These are phyloP conservation scores for Auxenochlorella pyrenoidosa DNA, from an alignment of 139 green algal genomes.

Conservation along the genomic window DNA sequence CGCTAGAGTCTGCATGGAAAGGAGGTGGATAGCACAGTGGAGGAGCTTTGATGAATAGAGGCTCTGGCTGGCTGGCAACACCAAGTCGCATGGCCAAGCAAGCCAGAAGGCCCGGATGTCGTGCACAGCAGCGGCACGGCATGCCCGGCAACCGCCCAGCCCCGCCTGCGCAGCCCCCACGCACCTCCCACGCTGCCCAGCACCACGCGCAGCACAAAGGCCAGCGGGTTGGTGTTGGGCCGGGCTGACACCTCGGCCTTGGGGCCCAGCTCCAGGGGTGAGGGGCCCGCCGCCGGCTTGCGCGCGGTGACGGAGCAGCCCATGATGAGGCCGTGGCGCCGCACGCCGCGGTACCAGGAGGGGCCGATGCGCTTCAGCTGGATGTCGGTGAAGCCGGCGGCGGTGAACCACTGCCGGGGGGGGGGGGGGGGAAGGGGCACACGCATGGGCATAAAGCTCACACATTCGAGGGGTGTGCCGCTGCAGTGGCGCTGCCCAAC, in stretches of 20 bases:
- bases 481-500: no score
- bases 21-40: no score
- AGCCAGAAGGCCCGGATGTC: no score
- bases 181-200: conserved; percentile 55
- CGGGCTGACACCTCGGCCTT: conserved; percentile 70
- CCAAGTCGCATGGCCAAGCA: no score
- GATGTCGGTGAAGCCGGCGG: conserved; percentile 90
- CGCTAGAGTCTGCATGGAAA: no score
- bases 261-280: conserved; percentile 76
- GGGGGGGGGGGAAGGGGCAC: not conserved
- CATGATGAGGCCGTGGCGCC: conserved; percentile 97
- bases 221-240: conserved; percentile 72
- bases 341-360: conserved; percentile 94
- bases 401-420: conserved; percentile 88
- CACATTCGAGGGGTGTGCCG: no score
- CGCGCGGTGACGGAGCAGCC: conserved; percentile 93
- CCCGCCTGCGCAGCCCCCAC: not conserved
- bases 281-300: conserved; percentile 82
- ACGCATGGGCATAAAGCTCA: no score
- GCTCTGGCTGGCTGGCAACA: no score
- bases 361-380: conserved; percentile 94
- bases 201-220: conserved; percentile 75
- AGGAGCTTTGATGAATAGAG: no score
- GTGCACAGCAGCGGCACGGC: no score
- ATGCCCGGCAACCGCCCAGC: not conserved